Base-by-base conservation (phyloP, 2,329 filamentous ascomycete genomes). In the Xylaria sp. region DNA sequence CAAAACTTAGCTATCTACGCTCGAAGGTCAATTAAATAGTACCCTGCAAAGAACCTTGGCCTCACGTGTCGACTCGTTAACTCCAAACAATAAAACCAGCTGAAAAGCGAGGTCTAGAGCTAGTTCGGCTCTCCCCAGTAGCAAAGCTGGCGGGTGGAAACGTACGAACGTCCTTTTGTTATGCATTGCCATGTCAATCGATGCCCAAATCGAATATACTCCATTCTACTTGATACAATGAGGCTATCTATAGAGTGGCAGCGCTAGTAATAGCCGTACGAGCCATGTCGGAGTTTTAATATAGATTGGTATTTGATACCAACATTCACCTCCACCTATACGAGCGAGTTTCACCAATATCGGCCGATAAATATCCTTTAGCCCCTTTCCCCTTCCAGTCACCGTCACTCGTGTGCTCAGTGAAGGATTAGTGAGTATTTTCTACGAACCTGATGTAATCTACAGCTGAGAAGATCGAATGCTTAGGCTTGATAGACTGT, bases 41-140 rank as follows among this genome's bases (percentile, higher is more conserved):
- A 18, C 12, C 46, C 28, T 50, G 39, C 28, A 28, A 63, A 25
- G 30, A 48, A 57, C 41, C 46, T 36, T 45, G 50, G 36, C 43
- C 58, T 64, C 30, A 56, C 36, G 25, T 30, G 39, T 50, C 50
- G 12, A 34, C 28, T 30, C n/a, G 41, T 61, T 32, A 20, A 55
- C 32, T 59, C 20, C 53, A 62, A 20, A 39, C 48, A 36, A 12
- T 15, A 56, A 12, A 30, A 32, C 39, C 25, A 48, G 28, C 32
- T 45, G 28, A 20, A 28, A 50, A 23, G 20, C 10, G 43, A 4
- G 10, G n/a, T 2, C 18, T 9, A n/a, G 32, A 58, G n/a, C 18
- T 12, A 25, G 23, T 20, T 61, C 36, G 20, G 52, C 41, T 43
- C 5, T 25, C 18, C 43, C 23, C 25, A 13, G 30, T 8, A 13